A percentile compares a stretch with the other conserved stretches of the same genome.
These are phyloP conservation scores for Aleurites moluccanus DNA, from an alignment of 441 rosid species.

Conservation along the genomic window DNA sequence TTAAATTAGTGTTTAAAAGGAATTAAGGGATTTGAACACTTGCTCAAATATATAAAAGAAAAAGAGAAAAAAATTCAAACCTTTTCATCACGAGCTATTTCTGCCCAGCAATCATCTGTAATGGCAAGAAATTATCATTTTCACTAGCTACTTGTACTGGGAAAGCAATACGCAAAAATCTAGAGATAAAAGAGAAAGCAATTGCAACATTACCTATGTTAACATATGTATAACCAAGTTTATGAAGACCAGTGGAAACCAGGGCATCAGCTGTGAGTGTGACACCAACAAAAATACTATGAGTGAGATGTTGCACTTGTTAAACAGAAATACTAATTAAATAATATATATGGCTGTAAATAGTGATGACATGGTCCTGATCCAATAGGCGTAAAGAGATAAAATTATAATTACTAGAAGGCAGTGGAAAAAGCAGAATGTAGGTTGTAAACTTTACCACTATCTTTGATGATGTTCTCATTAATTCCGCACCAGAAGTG, in stretches of 20 bases:
- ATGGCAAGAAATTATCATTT: constrained; percentile 14
- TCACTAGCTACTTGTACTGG: background rate
- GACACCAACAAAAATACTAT: constrained; percentile 17
- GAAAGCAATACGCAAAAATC: background rate
- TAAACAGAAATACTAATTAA: no score
- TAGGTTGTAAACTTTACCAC: constrained; percentile 41
- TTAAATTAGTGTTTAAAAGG: background rate
- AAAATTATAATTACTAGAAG: background rate
- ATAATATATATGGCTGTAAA: no score
- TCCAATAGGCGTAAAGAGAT: background rate
- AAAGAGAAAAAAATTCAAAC: constrained; percentile 32
- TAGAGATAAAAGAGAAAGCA: background rate
- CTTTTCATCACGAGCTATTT: constrained; percentile 65
- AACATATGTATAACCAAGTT: constrained; percentile 75
- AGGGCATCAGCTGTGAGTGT: constrained; percentile 69
- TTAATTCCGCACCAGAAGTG: constrained; percentile 65
- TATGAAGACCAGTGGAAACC: constrained; percentile 72
- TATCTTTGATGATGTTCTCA: constrained; percentile 66
- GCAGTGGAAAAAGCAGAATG: background rate
- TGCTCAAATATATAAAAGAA: background rate
- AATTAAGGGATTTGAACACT: background rate
- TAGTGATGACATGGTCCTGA: no score
- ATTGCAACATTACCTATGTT: constrained; percentile 63
- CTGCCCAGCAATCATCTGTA: constrained; percentile 98
- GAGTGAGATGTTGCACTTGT: background rate